Base-by-base conservation (phyloP, 148 eudicot genomes). In the Polygonum aviculare region DNA sequence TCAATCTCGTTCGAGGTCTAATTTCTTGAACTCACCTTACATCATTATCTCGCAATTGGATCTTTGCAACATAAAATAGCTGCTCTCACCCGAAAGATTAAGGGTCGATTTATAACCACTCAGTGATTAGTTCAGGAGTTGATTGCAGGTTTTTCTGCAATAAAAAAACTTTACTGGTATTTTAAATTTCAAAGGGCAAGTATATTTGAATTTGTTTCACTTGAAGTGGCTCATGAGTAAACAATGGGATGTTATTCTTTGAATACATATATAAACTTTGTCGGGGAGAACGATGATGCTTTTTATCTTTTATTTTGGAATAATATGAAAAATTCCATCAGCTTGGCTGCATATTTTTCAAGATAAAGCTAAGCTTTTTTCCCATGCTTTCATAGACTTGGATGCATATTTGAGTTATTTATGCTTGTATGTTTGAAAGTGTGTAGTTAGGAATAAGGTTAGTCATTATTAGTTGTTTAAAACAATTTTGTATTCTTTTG, bases 61-160 rank as follows among this genome's bases (percentile, higher is more conserved):
- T 57, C 31, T 31, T 36, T 67, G 72, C 21, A 67, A 67, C 72
- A 16, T 38, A 15, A 67, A 67, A 38, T 15, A 45, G 72, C 72
- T 67, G 72, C 72, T 38, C 72, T 35, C 45, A 36, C 72, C 72
- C 44, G 19, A 67, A 67, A 67, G 72, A 35, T 67, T 67, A 44
- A 1, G 45, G 19, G 72, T 67, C 38, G 72, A 67, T 67, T 67
- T 67, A 14, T 11, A 44, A 67, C 44, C 72, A 14, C 69, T 7
- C 45, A 67, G 9, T 67, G 44, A 36, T 67, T 67, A 38, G 44
- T 67, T 14, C 45, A 19, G 38, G 45, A 67, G 38, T 67, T 67
- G 41, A 14, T 67, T 35, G 72, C 21, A 35, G 72, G 71, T 12
- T 35, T 38, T 35, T 35, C 21, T 67, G 72, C 36, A 67, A 67